A percentile compares a stretch with the other conserved stretches of the same genome.
phyloP scores from a whole-genome alignment of 2,329 filamentous ascomycete genomes.

The Verticillium longisporum region DNA sequence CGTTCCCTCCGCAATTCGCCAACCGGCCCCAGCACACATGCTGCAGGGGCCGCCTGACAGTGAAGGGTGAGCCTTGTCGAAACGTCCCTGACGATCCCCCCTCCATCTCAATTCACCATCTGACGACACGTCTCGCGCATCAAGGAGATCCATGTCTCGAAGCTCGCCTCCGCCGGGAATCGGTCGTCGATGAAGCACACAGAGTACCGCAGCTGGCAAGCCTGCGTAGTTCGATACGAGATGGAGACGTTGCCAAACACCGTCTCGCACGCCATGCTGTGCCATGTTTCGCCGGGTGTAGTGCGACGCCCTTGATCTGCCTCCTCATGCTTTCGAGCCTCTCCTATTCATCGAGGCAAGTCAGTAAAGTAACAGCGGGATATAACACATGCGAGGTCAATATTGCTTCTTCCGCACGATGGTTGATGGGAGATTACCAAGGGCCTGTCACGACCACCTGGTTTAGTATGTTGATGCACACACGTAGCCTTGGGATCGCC shows the following conservation, averaged over 20 bases:
- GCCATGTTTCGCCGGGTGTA: not conserved
- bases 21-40: not conserved
- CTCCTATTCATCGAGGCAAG: not conserved
- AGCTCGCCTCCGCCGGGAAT: not conserved
- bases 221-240: not conserved
- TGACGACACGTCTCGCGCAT: not conserved
- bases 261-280: not conserved
- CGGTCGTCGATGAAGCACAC: not conserved
- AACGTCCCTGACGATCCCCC: conserved; percentile 1
- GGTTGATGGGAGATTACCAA: not conserved
- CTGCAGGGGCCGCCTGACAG: not conserved
- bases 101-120: not conserved
- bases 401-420: not conserved
- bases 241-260: not conserved
- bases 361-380: not conserved
- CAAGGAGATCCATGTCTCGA: not conserved
- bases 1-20: not conserved
- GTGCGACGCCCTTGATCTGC: not conserved
- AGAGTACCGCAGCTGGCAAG: not conserved
- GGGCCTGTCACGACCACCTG: not conserved
- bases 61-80: not conserved
- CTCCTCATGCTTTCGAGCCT: not conserved
- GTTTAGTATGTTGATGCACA: not conserved
- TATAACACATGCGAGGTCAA: not conserved
- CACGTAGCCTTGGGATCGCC: not conserved